These are phyloP conservation scores for Colletotrichum sojae DNA, from an alignment of 2,329 filamentous ascomycete species.

Conservation along the genomic window DNA sequence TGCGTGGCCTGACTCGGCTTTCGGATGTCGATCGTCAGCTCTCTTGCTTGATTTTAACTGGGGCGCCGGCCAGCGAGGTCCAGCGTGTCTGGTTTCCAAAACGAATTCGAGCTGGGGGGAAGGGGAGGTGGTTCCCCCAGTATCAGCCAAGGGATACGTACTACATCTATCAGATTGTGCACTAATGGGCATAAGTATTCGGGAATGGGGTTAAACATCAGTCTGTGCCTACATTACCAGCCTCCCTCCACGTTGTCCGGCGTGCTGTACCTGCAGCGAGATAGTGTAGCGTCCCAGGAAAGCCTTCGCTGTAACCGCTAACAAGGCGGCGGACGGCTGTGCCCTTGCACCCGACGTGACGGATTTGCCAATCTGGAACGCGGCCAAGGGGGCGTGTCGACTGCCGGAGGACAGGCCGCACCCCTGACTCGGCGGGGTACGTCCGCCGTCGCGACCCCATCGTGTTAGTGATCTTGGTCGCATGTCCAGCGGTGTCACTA, in stretches of 20 bases:
- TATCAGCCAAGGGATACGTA: no score
- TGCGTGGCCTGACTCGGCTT: slow-evolving; percentile 29
- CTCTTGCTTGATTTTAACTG: slow-evolving; percentile 26
- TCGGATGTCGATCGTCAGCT: slow-evolving; percentile 33
- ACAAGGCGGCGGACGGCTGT: slow-evolving; percentile 16
- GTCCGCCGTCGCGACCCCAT: no score
- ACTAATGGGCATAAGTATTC: no score
- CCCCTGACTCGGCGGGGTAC: slow-evolving; percentile 14
- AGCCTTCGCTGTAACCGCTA: slow-evolving; percentile 7
- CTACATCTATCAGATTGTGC: no score
- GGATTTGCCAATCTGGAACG: slow-evolving; percentile 36
- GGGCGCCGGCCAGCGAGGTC: slow-evolving; percentile 1
- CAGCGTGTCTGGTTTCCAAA: no score
- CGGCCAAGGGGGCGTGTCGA: slow-evolving; percentile 22
- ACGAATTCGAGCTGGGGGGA: no score
- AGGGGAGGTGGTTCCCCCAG: no score
- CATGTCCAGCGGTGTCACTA: background rate
- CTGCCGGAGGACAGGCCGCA: slow-evolving; percentile 31
- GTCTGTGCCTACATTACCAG: no score
- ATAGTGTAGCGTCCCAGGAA: background rate
- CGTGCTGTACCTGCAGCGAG: no score
- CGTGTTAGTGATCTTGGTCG: background rate
- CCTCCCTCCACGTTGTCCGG: no score
- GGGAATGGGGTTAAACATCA: no score
- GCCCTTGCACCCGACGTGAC: slow-evolving; percentile 32